Base-by-base conservation (phyloP, 1,139 yeast species). In the Candida sojae region DNA sequence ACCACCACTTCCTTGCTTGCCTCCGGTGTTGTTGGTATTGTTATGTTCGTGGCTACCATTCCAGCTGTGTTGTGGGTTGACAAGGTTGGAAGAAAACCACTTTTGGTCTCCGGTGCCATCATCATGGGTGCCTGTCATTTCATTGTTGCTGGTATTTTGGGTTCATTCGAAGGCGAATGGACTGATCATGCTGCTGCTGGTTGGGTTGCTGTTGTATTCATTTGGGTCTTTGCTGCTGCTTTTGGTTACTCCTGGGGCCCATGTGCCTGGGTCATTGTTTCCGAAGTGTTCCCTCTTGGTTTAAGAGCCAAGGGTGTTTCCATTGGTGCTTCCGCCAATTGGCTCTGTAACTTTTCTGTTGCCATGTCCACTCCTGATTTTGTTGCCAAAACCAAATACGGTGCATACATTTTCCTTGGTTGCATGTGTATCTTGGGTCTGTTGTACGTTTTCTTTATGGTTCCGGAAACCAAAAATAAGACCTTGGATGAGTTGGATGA, bases 11-110 rank as follows among this genome's bases (percentile, higher is more conserved):
- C 61, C n/a, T 54, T 59, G 32, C 51, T 59, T 39, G 64, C 60
- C 4, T 83, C 84, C 53, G 86, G 86, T 65, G 79, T 80, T 34
- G 77, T 77, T 54, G 73, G 84, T 30, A 77, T 82, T 49, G 71
- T 79, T 45, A 84, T 50, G 52, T 50, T 50, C 40, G 10, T 46
- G 23, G 49, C 49, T 32, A 50, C 53, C 25, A 48, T 48, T 39
- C 84, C 56, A 75, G 84, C 28, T 55, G 83, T 39, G 73, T 79
- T 50, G 42, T 70, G 50, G 46, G 54, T 53, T 21, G 59, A 56
- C 41, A 50, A 48, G 42, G 45, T 54, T 13, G 57, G 57, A 30
- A 50, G 57, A 48, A 54, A 50, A 42, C 49, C 51, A 12, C 45
- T 54, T 11, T 48, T 56, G 11, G 43, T 55, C 28, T 40, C 47